Percentiles rank a stretch among this genome's conserved stretches.
Evolutionary conservation across 2,329 filamentous ascomycete species (phyloP).

Genomic region (Fusarium sp.): DNA sequence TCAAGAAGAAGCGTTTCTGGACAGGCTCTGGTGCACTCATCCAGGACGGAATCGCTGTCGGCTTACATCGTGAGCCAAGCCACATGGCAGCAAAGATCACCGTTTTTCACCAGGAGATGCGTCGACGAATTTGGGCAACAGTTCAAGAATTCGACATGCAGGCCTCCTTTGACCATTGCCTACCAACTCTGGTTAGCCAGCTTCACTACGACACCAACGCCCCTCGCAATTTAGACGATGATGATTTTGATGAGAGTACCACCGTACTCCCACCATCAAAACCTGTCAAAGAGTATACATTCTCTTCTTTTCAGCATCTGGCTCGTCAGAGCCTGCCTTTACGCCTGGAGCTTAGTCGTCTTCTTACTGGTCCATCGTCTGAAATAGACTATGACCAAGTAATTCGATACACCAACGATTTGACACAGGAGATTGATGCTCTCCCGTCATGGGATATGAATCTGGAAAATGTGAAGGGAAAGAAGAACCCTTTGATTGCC

Average conservation of each 20-base stretch:
- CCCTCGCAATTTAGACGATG: slow-evolving; percentile 66
- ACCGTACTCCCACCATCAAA: slow-evolving; percentile 61
- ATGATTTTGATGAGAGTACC: slow-evolving; percentile 64
- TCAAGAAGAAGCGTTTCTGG: slow-evolving; percentile 74
- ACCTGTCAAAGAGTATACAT: slow-evolving; percentile 64
- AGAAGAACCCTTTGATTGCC: slow-evolving; percentile 65
- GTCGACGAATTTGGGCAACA: slow-evolving; percentile 68
- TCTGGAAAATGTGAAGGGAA: slow-evolving; percentile 47
- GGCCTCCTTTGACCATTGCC: slow-evolving; percentile 67
- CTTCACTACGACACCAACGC: slow-evolving; percentile 64
- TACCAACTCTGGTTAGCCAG: slow-evolving; percentile 66
- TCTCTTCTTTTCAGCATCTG: slow-evolving; percentile 67
- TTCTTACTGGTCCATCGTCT: slow-evolving; percentile 63
- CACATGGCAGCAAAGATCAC: slow-evolving; percentile 64
- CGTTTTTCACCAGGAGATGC: slow-evolving; percentile 70
- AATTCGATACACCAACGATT: slow-evolving; percentile 68
- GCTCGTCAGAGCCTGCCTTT: slow-evolving; percentile 65
- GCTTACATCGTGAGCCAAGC: slow-evolving; percentile 67
- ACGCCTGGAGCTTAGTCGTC: slow-evolving; percentile 65
- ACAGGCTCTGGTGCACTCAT: slow-evolving; percentile 64
- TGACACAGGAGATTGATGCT: slow-evolving; percentile 68
- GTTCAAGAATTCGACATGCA: slow-evolving; percentile 71
- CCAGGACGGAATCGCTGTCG: slow-evolving; percentile 66
- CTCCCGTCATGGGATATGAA: slow-evolving; percentile 64
- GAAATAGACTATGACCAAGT: slow-evolving; percentile 70